These are phyloP conservation scores for Kwoniella botswanensis DNA, from an alignment of 768 basidiomycete genomes.

Conservation along the genomic window DNA sequence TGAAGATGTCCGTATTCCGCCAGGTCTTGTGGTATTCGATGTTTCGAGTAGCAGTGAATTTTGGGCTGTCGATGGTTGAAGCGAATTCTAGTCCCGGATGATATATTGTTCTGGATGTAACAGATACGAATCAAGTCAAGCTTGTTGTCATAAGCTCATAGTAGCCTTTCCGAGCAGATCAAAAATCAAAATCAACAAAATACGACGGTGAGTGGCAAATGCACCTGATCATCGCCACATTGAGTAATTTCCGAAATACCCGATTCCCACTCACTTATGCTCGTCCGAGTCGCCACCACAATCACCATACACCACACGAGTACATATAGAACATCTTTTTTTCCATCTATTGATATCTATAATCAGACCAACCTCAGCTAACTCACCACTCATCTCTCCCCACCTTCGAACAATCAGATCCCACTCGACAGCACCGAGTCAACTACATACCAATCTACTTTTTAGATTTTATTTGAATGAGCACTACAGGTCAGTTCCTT, in stretches of 20 bases:
- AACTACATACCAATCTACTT: constrained; percentile 2
- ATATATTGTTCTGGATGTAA: too few relatives aligned
- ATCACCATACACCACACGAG: background rate
- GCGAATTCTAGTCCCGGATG: too few relatives aligned
- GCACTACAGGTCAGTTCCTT: constrained; percentile 54
- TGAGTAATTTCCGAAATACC: constrained; percentile 3
- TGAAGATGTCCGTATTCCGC: background rate
- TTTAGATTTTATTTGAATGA: constrained; percentile 50
- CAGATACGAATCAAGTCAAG: too few relatives aligned
- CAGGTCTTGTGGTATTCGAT: too few relatives aligned
- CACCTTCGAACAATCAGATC: background rate
- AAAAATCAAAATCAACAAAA: constrained; percentile 6
- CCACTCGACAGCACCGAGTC: background rate
- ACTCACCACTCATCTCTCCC: constrained; percentile 20
- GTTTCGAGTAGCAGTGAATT: background rate
- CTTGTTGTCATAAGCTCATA: too few relatives aligned
- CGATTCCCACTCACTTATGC: background rate
- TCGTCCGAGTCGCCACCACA: constrained; percentile 18
- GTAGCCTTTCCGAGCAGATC: background rate
- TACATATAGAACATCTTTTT: background rate
- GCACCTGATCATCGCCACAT: constrained; percentile 14
- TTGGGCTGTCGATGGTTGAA: background rate
- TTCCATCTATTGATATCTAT: constrained; percentile 2
- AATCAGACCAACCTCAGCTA: background rate
- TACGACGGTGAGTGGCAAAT: constrained; percentile 15